phyloP scores from a whole-genome alignment of 352 stramenopile species.

The Phytophthora pini region DNA sequence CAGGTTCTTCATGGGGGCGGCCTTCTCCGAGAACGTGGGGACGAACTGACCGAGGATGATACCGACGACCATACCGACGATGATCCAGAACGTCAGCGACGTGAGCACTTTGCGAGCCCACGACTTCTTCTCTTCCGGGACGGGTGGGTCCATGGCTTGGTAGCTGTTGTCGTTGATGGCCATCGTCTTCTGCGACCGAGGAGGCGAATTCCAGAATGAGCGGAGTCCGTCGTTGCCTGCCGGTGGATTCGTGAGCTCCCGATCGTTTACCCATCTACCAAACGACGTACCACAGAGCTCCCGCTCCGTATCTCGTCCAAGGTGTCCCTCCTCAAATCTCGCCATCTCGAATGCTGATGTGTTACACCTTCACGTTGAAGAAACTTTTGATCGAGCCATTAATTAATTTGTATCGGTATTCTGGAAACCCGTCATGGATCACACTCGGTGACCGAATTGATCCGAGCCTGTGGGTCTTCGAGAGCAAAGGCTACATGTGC shows the following conservation, averaged over 20 bases:
- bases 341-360: slow-evolving; percentile 3
- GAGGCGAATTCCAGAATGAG: slow-evolving; percentile 6
- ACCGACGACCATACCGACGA: slow-evolving; percentile 46
- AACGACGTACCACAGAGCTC: slow-evolving; percentile 1
- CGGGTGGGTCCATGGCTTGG: slow-evolving; percentile 31
- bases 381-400: not conserved
- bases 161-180: slow-evolving; percentile 28
- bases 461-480: no score
- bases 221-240: not conserved
- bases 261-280: slow-evolving; percentile 8
- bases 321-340: slow-evolving; percentile 9
- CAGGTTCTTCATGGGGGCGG: slow-evolving; percentile 55
- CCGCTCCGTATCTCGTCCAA: slow-evolving; percentile 3
- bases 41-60: slow-evolving; percentile 59
- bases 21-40: slow-evolving; percentile 53
- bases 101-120: slow-evolving; percentile 40
- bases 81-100: slow-evolving; percentile 71
- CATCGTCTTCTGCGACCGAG: not conserved
- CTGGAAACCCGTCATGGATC: no score
- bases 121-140: slow-evolving; percentile 36
- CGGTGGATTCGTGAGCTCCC: not conserved
- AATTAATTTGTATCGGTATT: not conserved
- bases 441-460: no score
- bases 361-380: not conserved
- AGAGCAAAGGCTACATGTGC: no score